A percentile compares a stretch with the other conserved stretches of the same genome.
Evolutionary conservation across 768 basidiomycete genomes (phyloP).

Genomic region (Tephrocybe rancida): DNA sequence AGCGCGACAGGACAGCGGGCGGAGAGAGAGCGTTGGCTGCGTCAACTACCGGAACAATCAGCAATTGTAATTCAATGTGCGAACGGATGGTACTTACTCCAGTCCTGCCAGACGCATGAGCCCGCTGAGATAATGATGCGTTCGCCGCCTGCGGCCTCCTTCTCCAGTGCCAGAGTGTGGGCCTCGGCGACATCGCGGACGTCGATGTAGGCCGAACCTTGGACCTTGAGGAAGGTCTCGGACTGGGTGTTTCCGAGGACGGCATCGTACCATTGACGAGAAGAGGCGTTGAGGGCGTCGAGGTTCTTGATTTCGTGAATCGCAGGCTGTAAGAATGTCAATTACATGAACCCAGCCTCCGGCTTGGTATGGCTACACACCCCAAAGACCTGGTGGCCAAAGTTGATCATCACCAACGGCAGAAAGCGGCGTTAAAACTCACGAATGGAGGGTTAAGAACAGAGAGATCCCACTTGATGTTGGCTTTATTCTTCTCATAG

Average conservation of each 20-base stretch:
- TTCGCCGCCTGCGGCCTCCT: slow-evolving; percentile 49
- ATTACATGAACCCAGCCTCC: background rate
- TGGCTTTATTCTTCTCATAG: slow-evolving; percentile 35
- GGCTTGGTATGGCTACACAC: slow-evolving; percentile 15
- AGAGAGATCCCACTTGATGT: slow-evolving; percentile 53
- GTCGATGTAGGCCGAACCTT: slow-evolving; percentile 36
- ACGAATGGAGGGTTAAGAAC: slow-evolving; percentile 57
- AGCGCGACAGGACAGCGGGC: slow-evolving; percentile 26
- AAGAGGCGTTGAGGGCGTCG: slow-evolving; percentile 38
- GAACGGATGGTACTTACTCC: slow-evolving; percentile 19
- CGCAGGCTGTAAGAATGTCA: slow-evolving; percentile 30
- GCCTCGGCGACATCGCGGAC: slow-evolving; percentile 54
- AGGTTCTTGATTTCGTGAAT: slow-evolving; percentile 35
- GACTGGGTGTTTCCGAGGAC: slow-evolving; percentile 25
- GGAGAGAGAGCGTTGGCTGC: slow-evolving; percentile 35
- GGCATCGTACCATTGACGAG: slow-evolving; percentile 31
- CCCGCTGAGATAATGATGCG: slow-evolving; percentile 47
- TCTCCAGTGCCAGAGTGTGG: slow-evolving; percentile 50
- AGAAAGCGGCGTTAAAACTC: background rate
- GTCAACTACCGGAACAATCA: slow-evolving; percentile 30
- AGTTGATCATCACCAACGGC: background rate
- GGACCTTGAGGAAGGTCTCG: slow-evolving; percentile 21
- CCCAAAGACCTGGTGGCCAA: slow-evolving; percentile 27
- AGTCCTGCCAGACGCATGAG: slow-evolving; percentile 28
- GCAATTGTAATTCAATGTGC: background rate